These are phyloP conservation scores for Sutorius australiensis DNA, from an alignment of 768 basidiomycete genomes.

Conservation along the genomic window DNA sequence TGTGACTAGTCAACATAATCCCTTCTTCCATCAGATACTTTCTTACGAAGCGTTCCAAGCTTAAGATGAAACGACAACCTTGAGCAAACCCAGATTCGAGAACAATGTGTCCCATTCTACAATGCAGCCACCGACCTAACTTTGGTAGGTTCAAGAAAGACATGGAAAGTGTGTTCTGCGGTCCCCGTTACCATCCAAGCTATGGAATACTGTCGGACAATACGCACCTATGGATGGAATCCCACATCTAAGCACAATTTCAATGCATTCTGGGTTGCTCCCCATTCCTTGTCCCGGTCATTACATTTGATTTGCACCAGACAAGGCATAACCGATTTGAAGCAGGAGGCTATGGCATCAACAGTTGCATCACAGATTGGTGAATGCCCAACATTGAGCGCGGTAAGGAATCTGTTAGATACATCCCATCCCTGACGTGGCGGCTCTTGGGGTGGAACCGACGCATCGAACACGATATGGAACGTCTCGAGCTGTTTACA, in stretches of 20 bases:
- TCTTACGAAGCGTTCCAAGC: no score
- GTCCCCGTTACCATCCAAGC: no score
- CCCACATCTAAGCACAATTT: no score
- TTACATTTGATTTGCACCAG: conserved; percentile 3
- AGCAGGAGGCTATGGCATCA: conserved; percentile 5
- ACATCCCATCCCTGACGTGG: conserved; percentile 2
- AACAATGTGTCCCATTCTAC: no score
- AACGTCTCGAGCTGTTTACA: conserved; percentile 15
- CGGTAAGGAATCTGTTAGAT: conserved; percentile 9
- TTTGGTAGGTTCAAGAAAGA: neutral
- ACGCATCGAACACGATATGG: conserved; percentile 18
- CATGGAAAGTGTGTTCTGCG: neutral
- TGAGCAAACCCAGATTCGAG: no score
- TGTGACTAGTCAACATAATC: no score
- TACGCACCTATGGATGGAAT: neutral
- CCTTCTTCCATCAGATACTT: no score
- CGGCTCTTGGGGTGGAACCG: neutral
- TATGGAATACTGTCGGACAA: neutral
- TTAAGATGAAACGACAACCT: no score
- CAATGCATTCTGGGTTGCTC: conserved; percentile 6
- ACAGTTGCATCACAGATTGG: conserved; percentile 7
- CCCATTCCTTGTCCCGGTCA: conserved; percentile 1
- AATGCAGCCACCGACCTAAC: no score
- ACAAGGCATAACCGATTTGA: conserved; percentile 13
- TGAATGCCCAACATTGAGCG: conserved; percentile 16